Evolutionary conservation across 2,329 filamentous ascomycete genomes (phyloP).

Genomic region (Ophiostoma populinum): DNA sequence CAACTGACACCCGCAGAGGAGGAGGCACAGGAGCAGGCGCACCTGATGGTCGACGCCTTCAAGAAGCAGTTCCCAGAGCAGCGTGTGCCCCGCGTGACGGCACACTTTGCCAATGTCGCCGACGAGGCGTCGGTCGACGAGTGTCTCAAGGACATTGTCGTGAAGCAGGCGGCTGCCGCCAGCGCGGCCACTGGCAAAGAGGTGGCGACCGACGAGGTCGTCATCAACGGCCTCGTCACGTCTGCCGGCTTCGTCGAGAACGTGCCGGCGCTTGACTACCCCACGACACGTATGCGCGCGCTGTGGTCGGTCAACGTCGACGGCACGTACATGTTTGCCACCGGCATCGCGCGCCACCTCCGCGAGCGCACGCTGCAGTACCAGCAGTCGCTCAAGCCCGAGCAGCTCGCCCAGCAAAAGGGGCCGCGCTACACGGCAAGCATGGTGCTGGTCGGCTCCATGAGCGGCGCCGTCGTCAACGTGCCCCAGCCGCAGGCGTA

Average conservation of each 20-base stretch:
- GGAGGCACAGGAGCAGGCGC: slow-evolving; percentile 63
- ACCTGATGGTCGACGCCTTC: slow-evolving; percentile 58
- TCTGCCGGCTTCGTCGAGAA: slow-evolving; percentile 97
- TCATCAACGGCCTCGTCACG: slow-evolving; percentile 83
- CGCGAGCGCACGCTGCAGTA: slow-evolving; percentile 41
- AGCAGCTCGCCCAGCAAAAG: no score
- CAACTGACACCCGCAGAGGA: slow-evolving; percentile 38
- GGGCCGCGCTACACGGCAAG: slow-evolving; percentile 44
- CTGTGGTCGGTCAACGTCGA: slow-evolving; percentile 89
- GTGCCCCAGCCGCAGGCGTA: slow-evolving; percentile 79
- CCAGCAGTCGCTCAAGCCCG: slow-evolving; percentile 20
- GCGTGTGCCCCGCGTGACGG: slow-evolving; percentile 63
- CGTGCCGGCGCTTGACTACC: slow-evolving; percentile 81
- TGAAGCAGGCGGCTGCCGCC: slow-evolving; percentile 29
- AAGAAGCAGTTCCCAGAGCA: slow-evolving; percentile 61
- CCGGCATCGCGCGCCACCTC: slow-evolving; percentile 68
- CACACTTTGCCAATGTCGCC: slow-evolving; percentile 79
- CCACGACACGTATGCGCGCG: slow-evolving; percentile 78
- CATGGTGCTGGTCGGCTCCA: slow-evolving; percentile 90
- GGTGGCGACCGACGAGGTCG: slow-evolving; percentile 18
- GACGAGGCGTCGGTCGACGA: slow-evolving; percentile 60
- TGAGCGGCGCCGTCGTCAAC: slow-evolving; percentile 88
- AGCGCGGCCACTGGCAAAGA: background rate
- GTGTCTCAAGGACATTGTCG: slow-evolving; percentile 52
- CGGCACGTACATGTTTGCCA: slow-evolving; percentile 80